Percentiles rank a stretch among this genome's conserved stretches.
phyloP scores from a whole-genome alignment of 331 rosid species.

The Acacia concinna region DNA sequence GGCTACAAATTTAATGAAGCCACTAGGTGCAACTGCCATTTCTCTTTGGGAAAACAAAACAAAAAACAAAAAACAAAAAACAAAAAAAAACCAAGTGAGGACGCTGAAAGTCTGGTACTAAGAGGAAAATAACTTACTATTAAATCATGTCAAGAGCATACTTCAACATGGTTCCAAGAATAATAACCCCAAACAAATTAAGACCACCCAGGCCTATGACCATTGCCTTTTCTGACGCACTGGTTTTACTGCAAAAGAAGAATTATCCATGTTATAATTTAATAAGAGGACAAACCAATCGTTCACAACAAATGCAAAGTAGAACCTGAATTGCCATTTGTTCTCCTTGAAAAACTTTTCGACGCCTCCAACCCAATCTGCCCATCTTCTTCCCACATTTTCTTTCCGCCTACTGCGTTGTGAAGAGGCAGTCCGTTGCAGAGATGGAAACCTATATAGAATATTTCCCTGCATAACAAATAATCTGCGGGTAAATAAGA shows the following conservation, averaged over 20 bases:
- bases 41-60: constrained; percentile 69
- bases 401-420: constrained; percentile 76
- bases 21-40: constrained; percentile 57
- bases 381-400: constrained; percentile 93
- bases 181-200: constrained; percentile 87
- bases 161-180: constrained; percentile 96
- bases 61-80: too few species aligned
- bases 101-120: constrained; percentile 25
- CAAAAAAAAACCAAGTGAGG: constrained; percentile 34
- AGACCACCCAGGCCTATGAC: constrained; percentile 91
- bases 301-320: constrained; percentile 22
- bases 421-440: constrained; percentile 89
- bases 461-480: constrained; percentile 88
- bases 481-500: constrained; percentile 31
- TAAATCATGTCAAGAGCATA: constrained; percentile 44
- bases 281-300: constrained; percentile 22
- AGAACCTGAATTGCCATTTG: constrained; percentile 86
- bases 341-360: constrained; percentile 83
- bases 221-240: constrained; percentile 75
- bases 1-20: constrained; percentile 71
- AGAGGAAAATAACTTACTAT: constrained; percentile 21
- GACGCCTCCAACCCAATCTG: constrained; percentile 84
- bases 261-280: constrained; percentile 20
- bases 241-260: constrained; percentile 66
- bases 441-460: constrained; percentile 87